These are phyloP conservation scores for Malus asiatica DNA, from an alignment of 306 rosid genomes.

Conservation along the genomic window DNA sequence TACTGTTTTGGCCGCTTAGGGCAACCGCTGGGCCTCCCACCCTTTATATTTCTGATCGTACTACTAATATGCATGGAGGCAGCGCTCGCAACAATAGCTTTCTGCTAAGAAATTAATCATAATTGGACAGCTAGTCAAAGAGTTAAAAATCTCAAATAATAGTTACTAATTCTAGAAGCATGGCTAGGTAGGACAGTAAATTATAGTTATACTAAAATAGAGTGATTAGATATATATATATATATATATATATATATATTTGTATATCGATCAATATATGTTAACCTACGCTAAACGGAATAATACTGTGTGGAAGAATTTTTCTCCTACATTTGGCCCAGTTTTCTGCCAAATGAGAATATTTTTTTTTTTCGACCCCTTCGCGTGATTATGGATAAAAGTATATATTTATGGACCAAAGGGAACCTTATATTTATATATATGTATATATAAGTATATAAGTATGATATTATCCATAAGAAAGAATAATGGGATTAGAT, in stretches of 20 bases:
- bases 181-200: background rate
- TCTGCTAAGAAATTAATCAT: background rate
- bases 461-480: background rate
- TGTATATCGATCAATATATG: too few relatives aligned
- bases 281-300: too few relatives aligned
- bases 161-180: background rate
- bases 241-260: too few relatives aligned
- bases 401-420: background rate
- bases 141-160: background rate
- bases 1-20: conserved; percentile 30
- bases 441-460: background rate
- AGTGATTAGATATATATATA: too few relatives aligned
- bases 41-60: background rate
- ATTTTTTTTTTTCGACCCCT: background rate
- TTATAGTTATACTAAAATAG: background rate
- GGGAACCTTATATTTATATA: background rate
- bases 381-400: background rate
- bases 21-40: conserved; percentile 11
- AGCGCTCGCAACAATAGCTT: background rate
- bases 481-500: background rate
- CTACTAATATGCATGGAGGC: background rate
- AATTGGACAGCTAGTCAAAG: background rate
- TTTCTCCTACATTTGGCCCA: background rate
- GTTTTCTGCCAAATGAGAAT: background rate
- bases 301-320: background rate